Conservation (phyloP, 1,139 yeast genomes). For the Candida pseudocylindracea region DNA sequence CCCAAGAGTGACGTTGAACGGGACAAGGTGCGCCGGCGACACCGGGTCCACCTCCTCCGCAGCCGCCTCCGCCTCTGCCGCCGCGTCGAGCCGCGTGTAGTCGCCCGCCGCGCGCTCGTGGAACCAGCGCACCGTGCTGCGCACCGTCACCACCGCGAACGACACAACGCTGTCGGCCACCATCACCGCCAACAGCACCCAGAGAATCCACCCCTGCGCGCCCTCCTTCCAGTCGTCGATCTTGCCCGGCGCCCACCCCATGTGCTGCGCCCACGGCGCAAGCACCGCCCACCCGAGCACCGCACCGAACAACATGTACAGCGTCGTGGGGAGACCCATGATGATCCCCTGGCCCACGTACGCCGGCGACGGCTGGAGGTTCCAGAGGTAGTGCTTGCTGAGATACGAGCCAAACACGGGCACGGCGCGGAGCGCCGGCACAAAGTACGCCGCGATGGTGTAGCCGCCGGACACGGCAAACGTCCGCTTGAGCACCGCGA, state of each 20-base stretch:
- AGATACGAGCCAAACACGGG: slow-evolving; percentile 56
- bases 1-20: slow-evolving; percentile 21
- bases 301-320: slow-evolving; percentile 81
- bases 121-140: slow-evolving; percentile 10
- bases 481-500: slow-evolving; percentile 18
- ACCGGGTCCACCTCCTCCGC: slow-evolving; percentile 3
- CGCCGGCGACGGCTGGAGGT: slow-evolving; percentile 91
- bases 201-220: slow-evolving; percentile 92
- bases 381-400: slow-evolving; percentile 60
- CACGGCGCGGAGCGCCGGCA: slow-evolving; percentile 42
- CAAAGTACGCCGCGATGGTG: slow-evolving; percentile 47
- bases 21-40: slow-evolving; percentile 21
- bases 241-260: slow-evolving; percentile 79
- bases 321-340: slow-evolving; percentile 86
- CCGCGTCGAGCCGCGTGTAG: not conserved
- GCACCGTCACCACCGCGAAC: slow-evolving; percentile 36
- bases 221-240: slow-evolving; percentile 87
- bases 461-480: slow-evolving; percentile 51
- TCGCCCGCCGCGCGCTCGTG: not conserved
- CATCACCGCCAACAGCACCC: slow-evolving; percentile 90
- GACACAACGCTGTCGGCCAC: slow-evolving; percentile 79
- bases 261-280: slow-evolving; percentile 51
- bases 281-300: slow-evolving; percentile 79
- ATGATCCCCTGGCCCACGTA: slow-evolving; percentile 94
- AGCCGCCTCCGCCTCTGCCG: not conserved